phyloP scores from a whole-genome alignment of 2,329 filamentous ascomycete genomes.

The Colletotrichum sp. region DNA sequence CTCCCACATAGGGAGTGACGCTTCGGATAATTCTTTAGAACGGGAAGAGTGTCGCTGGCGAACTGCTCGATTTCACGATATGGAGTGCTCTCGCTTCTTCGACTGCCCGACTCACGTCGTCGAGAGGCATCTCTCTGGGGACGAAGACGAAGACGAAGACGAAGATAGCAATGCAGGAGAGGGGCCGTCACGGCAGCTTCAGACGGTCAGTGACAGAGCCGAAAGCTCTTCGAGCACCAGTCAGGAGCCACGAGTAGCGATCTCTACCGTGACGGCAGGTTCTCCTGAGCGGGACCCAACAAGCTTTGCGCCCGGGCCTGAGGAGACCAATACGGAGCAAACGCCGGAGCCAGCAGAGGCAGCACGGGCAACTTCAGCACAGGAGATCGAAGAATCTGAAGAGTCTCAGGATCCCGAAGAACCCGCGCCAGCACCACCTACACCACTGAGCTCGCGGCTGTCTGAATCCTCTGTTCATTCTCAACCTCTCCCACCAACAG shows the following conservation, averaged over 20 bases:
- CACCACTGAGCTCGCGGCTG: slow-evolving; percentile 13
- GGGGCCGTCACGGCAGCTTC: neutral
- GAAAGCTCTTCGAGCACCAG: neutral
- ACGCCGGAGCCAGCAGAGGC: neutral
- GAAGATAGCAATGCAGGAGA: slow-evolving; percentile 11
- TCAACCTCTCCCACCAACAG: slow-evolving; percentile 17
- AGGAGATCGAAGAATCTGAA: slow-evolving; percentile 3
- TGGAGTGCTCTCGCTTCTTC: slow-evolving; percentile 52
- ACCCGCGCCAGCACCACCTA: slow-evolving; percentile 14
- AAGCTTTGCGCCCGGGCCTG: slow-evolving; percentile 21
- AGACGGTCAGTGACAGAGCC: neutral
- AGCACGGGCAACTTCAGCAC: slow-evolving; percentile 20
- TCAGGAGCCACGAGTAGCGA: neutral
- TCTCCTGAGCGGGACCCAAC: neutral
- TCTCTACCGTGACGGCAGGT: neutral
- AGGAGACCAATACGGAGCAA: slow-evolving; percentile 5
- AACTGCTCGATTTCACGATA: slow-evolving; percentile 41
- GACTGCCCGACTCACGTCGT: slow-evolving; percentile 54
- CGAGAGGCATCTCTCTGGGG: slow-evolving; percentile 41
- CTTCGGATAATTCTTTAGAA: slow-evolving; percentile 19
- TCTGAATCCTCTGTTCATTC: slow-evolving; percentile 1
- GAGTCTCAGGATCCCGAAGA: slow-evolving; percentile 21
- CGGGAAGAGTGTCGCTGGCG: slow-evolving; percentile 41
- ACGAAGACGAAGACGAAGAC: slow-evolving; percentile 25
- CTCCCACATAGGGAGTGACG: slow-evolving; percentile 44